phyloP scores from a whole-genome alignment of 2,329 filamentous ascomycete genomes.

The Pestalotiopsis sp. region DNA sequence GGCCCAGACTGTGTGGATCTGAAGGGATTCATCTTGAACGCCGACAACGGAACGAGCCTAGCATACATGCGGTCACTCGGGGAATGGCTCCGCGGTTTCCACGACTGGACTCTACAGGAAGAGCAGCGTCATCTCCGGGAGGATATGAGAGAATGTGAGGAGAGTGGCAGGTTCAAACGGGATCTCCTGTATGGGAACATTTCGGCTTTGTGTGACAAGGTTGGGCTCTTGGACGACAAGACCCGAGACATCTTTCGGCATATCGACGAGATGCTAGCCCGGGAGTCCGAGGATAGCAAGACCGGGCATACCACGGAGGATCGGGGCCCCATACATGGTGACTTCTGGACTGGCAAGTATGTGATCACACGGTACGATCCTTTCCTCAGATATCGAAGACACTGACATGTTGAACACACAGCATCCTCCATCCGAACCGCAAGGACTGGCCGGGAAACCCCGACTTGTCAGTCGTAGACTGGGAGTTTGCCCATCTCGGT shows the following conservation, averaged over 20 bases:
- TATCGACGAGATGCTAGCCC: constrained; percentile 18
- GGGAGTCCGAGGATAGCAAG: constrained; percentile 4
- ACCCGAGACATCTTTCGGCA: constrained; percentile 28
- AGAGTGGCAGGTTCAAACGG: constrained; percentile 38
- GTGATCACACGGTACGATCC: constrained; percentile 11
- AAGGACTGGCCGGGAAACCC: neutral
- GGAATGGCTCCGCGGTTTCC: constrained; percentile 37
- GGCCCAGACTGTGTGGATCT: neutral
- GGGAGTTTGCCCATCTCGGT: constrained; percentile 42
- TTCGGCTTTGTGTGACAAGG: constrained; percentile 31
- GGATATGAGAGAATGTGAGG: constrained; percentile 27
- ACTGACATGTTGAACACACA: neutral
- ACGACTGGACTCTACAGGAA: constrained; percentile 31
- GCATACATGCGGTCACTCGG: constrained; percentile 14
- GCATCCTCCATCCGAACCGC: neutral
- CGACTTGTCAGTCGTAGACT: constrained; percentile 40
- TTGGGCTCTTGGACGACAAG: constrained; percentile 30
- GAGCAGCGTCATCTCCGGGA: constrained; percentile 19
- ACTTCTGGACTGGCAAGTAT: constrained; percentile 46
- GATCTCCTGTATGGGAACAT: constrained; percentile 37
- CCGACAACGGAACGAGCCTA: neutral
- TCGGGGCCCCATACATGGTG: constrained; percentile 37
- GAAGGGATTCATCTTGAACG: neutral
- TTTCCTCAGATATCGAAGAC: too few relatives aligned
- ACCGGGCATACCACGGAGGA: neutral